Evolutionary conservation across 2,329 filamentous ascomycete genomes (phyloP), one percentile per base, ranked within the genome.

Genomic region (Tolypocladium cylindrosporum): DNA sequence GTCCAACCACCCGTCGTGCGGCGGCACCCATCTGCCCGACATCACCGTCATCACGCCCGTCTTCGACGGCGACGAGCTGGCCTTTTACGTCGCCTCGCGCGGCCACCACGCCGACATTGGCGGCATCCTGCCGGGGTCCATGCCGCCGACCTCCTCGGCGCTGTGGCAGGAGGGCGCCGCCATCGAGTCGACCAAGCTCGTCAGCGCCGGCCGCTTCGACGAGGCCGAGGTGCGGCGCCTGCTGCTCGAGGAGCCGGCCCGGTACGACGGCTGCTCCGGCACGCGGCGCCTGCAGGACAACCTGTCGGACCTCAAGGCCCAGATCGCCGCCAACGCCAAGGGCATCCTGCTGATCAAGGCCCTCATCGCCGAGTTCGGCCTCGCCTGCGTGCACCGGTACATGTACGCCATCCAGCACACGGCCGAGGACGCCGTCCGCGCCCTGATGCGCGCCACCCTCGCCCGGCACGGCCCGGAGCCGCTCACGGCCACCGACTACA

Each of bases 321-420:
- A 95, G 68, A 87, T 94, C 14, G 90, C 91, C 0, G 90, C 90
- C 14, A 95, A 96, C 66, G 87, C 91, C 65, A 91, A 91, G 64
- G 91, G 91, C 10, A 93, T 93, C 65, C 83, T 83, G 45, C 76
- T 93, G 21, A 90, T 92, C 62, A 81, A 79, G 50, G 78, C 81
- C 0, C 75, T 93, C 1, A 90, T 92, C 62, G 79, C 82, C 34
- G 89, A 93, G 64, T 91, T 90, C 64, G 83, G 85, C 9, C 82
- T 89, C 50, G 76, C 84, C 7, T 85, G 87, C 0, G 88, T 92
- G 0, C 85, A 89, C 60, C 87, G 87, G 67, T 72, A 73, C 62
- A 74, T 77, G 75, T 61, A 65, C 42, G 73, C 69, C 51, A 76
- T 76, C 54, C 74, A 76, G 59, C 62, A 68, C 52, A 77, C 73